Evolutionary conservation across 169 alveolate genomes (phyloP).

Genomic region (Plasmodium fragile): DNA sequence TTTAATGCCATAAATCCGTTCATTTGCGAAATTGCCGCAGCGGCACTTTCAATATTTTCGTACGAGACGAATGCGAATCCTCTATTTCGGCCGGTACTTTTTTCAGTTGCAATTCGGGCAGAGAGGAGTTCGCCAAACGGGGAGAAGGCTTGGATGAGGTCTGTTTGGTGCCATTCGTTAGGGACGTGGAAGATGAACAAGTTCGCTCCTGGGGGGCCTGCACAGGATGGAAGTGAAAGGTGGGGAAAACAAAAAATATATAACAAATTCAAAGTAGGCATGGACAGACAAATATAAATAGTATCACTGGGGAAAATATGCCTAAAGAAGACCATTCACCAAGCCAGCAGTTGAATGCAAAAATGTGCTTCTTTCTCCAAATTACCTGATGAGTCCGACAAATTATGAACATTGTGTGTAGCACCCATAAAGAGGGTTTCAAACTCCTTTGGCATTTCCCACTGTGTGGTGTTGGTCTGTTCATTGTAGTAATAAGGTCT

Average conservation of each 20-base stretch:
- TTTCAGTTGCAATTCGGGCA: slow-evolving; percentile 93
- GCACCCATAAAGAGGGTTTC: slow-evolving; percentile 66
- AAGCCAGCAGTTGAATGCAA: not conserved
- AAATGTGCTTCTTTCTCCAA: not conserved
- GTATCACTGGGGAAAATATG: not conserved
- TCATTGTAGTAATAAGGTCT: slow-evolving; percentile 89
- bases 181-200: slow-evolving; percentile 95
- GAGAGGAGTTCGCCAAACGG: slow-evolving; percentile 91
- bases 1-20: slow-evolving; percentile 91
- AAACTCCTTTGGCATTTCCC: slow-evolving; percentile 94
- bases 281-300: not conserved
- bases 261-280: not conserved
- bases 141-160: slow-evolving; percentile 88
- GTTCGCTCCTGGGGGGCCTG: slow-evolving; percentile 95
- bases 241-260: not conserved
- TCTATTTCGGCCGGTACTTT: slow-evolving; percentile 90
- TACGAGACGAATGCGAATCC: slow-evolving; percentile 94
- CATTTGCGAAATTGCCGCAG: slow-evolving; percentile 91
- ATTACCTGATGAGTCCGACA: slow-evolving; percentile 79
- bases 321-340: not conserved
- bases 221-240: not conserved
- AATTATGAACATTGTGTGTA: slow-evolving; percentile 70
- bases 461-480: slow-evolving; percentile 90
- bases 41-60: slow-evolving; percentile 90
- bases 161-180: slow-evolving; percentile 92